Conservation (phyloP, 2,329 filamentous ascomycete genomes). For the Niveomyces coronatus region DNA sequence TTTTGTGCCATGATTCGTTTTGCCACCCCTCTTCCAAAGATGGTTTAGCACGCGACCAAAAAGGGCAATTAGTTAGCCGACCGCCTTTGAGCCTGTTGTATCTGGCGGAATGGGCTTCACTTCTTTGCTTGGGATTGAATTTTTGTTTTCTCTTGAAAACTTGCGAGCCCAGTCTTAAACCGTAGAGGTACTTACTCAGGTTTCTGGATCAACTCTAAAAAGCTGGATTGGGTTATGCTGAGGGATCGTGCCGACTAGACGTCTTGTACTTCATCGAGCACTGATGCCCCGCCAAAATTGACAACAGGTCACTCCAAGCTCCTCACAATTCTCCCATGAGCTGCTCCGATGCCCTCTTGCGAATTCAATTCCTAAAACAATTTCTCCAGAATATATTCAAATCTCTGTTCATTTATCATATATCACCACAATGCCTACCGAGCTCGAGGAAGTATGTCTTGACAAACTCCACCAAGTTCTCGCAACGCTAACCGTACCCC, state of each 20-base stretch:
- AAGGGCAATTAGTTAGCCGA: conserved; percentile 15
- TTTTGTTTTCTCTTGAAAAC: background rate
- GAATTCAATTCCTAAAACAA: too few species aligned
- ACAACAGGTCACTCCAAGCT: too few species aligned
- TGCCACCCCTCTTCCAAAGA: conserved; percentile 24
- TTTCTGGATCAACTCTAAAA: too few species aligned
- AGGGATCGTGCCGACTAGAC: too few species aligned
- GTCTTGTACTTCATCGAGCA: too few species aligned
- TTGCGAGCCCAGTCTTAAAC: background rate
- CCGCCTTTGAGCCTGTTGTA: conserved; percentile 18
- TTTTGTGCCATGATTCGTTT: conserved; percentile 16
- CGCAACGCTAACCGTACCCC: conserved; percentile 6
- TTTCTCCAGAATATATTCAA: too few species aligned
- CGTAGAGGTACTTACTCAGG: background rate
- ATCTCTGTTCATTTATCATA: conserved; percentile 2
- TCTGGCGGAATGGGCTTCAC: background rate
- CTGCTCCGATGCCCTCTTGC: too few species aligned
- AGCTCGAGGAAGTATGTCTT: conserved; percentile 59
- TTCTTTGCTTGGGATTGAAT: background rate
- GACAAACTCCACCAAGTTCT: background rate
- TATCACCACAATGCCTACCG: conserved; percentile 53
- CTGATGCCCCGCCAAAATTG: too few species aligned
- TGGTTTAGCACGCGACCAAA: conserved; percentile 17
- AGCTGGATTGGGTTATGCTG: too few species aligned
- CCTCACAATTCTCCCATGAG: too few species aligned